phyloP scores from a whole-genome alignment of 108 stramenopile genomes.

The Skeletonema costatum region DNA sequence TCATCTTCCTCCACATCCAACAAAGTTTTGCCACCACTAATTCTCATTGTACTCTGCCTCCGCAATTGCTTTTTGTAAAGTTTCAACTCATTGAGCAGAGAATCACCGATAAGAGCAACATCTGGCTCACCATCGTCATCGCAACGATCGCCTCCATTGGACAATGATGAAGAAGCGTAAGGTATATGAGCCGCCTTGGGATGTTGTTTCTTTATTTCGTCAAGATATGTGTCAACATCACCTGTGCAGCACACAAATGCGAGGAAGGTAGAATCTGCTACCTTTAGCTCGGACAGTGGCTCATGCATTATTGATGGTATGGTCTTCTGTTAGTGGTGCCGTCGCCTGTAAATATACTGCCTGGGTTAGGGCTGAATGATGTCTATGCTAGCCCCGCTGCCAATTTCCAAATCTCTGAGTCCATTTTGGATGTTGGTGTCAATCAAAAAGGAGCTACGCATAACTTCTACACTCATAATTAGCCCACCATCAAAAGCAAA shows the following conservation, averaged over 20 bases:
- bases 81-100: constrained; percentile 37
- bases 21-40: constrained; percentile 8
- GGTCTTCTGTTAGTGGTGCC: too few species aligned
- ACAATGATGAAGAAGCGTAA: constrained; percentile 20
- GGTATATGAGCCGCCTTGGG: constrained; percentile 68
- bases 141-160: constrained; percentile 11
- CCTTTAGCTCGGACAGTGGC: constrained; percentile 35
- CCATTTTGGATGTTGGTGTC: too few species aligned
- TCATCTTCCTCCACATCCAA: not conserved
- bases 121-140: constrained; percentile 66
- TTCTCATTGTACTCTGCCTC: constrained; percentile 16
- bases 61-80: not conserved
- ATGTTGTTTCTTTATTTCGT: constrained; percentile 33
- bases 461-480: not conserved
- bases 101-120: constrained; percentile 35
- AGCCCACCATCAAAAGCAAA: too few species aligned
- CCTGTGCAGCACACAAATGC: constrained; percentile 45
- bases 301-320: not conserved
- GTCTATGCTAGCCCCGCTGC: too few species aligned
- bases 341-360: not conserved
- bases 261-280: constrained; percentile 70
- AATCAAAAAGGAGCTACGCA: not conserved
- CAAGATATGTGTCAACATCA: constrained; percentile 28
- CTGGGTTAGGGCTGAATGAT: too few species aligned
- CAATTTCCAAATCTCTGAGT: too few species aligned